Percentiles rank a stretch among this genome's conserved stretches.
These are phyloP conservation scores for Berkeleyomyces rouxiae DNA, from an alignment of 2,329 filamentous ascomycete species.

Conservation along the genomic window DNA sequence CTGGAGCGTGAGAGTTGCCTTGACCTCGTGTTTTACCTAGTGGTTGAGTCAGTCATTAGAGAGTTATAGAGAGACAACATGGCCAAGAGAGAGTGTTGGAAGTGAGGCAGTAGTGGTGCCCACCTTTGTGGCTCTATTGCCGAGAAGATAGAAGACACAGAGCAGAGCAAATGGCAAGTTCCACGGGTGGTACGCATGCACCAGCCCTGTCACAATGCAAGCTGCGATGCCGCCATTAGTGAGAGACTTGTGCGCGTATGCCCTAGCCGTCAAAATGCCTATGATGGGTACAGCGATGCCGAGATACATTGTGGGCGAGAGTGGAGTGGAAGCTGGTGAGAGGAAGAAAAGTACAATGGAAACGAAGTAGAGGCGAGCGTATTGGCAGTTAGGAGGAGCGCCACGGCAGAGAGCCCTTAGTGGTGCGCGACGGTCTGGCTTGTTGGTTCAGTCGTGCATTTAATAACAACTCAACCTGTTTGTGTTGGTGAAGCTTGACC, in stretches of 20 bases:
- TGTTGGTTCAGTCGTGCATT: neutral
- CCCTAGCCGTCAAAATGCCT: slow-evolving; percentile 45
- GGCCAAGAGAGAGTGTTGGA: neutral
- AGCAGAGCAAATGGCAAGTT: slow-evolving; percentile 77
- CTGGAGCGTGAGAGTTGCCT: slow-evolving; percentile 64
- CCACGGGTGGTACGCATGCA: slow-evolving; percentile 87
- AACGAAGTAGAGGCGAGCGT: neutral
- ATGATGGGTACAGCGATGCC: slow-evolving; percentile 42
- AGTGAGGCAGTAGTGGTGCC: neutral
- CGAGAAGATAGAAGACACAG: slow-evolving; percentile 70
- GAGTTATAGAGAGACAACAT: slow-evolving; percentile 4
- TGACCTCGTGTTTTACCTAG: slow-evolving; percentile 73
- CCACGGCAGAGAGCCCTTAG: neutral
- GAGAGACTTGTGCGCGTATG: slow-evolving; percentile 57
- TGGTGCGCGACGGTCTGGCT: neutral
- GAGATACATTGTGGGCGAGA: slow-evolving; percentile 33
- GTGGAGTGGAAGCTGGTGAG: neutral
- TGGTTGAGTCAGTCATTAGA: slow-evolving; percentile 13
- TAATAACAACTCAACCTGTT: neutral
- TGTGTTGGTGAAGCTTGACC: neutral
- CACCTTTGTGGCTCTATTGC: slow-evolving; percentile 71
- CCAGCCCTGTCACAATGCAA: slow-evolving; percentile 55
- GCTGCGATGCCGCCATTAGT: slow-evolving; percentile 59
- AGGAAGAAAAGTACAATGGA: neutral
- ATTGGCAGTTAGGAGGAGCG: neutral